Conservation (phyloP, 2,329 filamentous ascomycete genomes). For the Colletotrichum noveboracense region DNA sequence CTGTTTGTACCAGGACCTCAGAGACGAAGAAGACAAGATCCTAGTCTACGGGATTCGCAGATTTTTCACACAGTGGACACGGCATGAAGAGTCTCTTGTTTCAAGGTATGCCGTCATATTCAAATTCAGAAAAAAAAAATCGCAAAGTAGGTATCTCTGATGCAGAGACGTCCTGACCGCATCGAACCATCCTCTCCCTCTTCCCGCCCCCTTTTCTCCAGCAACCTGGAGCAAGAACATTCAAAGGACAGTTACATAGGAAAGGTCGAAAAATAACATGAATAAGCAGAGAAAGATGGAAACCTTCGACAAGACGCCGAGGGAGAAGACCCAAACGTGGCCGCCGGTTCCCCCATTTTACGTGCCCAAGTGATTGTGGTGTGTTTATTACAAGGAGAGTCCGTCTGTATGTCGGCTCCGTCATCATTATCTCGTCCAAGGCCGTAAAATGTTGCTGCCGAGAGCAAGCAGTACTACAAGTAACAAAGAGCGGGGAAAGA, state of each 20-base stretch:
- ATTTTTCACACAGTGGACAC: not conserved
- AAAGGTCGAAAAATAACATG: not conserved
- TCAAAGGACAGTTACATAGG: not conserved
- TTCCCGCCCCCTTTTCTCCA: not conserved
- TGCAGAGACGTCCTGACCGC: not conserved
- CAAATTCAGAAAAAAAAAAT: not conserved
- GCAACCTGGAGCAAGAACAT: not conserved
- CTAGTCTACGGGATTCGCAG: not conserved
- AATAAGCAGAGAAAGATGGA: not conserved
- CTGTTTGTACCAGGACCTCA: not conserved
- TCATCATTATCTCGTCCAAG: slow-evolving; percentile 17
- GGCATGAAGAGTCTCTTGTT: not conserved
- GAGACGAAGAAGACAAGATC: not conserved
- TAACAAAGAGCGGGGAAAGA: not conserved
- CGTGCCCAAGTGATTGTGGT: not conserved
- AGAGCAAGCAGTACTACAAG: not conserved
- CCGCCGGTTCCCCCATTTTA: not conserved
- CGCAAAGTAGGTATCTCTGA: slow-evolving; percentile 1
- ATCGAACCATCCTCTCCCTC: not conserved
- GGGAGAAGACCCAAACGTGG: not conserved
- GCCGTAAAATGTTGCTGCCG: not conserved
- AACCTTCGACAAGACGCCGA: not conserved
- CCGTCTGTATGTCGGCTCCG: slow-evolving; percentile 3
- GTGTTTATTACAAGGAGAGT: slow-evolving; percentile 1
- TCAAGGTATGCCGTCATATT: not conserved